A percentile compares a stretch with the other conserved stretches of the same genome.
Evolutionary conservation across 495 filamentous ascomycete genomes (phyloP).

Genomic region (Aspergillus baeticus): DNA sequence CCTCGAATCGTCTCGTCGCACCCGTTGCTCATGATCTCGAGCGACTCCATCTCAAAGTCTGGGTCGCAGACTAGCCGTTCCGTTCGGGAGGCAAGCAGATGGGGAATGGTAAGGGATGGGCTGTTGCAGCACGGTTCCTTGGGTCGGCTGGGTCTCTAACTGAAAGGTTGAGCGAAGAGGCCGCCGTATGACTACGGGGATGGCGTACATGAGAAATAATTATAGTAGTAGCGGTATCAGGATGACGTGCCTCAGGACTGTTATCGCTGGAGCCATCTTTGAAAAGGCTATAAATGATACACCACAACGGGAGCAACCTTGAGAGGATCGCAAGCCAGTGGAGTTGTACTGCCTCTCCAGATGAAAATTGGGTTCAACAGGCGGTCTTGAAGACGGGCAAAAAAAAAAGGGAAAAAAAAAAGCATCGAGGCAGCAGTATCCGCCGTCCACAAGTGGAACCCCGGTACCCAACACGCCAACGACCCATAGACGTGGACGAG

Average conservation of each 20-base stretch:
- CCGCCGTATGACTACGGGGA: neutral
- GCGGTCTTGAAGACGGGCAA: slow-evolving; percentile 16
- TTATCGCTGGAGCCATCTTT: neutral
- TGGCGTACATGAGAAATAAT: neutral
- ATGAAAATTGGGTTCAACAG: slow-evolving; percentile 8
- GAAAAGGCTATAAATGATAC: neutral
- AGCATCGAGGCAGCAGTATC: slow-evolving; percentile 5
- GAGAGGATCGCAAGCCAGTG: neutral
- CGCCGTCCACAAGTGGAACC: slow-evolving; percentile 18
- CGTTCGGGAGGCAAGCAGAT: slow-evolving; percentile 28
- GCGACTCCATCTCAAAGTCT: slow-evolving; percentile 11
- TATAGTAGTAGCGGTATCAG: neutral
- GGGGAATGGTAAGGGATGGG: slow-evolving; percentile 19
- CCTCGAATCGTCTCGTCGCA: neutral
- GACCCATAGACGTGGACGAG: slow-evolving; percentile 44
- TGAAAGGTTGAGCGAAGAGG: neutral
- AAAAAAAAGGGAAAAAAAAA: slow-evolving; percentile 21
- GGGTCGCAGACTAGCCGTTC: slow-evolving; percentile 28
- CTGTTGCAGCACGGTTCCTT: slow-evolving; percentile 13
- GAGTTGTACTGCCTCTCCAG: slow-evolving; percentile 1
- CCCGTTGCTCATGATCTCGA: neutral
- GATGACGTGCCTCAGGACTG: neutral
- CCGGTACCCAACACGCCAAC: slow-evolving; percentile 29
- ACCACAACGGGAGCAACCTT: slow-evolving; percentile 10
- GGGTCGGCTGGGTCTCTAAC: slow-evolving; percentile 20